A percentile compares a stretch with the other conserved stretches of the same genome.
Conservation (phyloP, 306 rosid genomes). For the Cicer yamashitae region DNA sequence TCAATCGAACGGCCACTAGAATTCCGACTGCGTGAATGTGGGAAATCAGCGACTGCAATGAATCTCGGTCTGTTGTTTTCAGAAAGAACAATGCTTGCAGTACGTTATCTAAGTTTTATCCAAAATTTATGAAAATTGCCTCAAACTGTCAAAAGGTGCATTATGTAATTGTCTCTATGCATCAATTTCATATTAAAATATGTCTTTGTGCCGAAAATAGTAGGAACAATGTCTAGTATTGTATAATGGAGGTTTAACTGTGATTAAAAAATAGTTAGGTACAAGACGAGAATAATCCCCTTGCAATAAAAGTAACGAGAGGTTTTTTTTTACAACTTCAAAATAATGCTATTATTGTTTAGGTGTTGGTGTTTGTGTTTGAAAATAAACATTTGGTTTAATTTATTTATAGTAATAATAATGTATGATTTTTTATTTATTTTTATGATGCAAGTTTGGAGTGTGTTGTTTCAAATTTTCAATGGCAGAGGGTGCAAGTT, state of each 20-base stretch:
- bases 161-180: not conserved
- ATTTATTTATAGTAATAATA: not conserved
- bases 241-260: too few species aligned
- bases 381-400: not conserved
- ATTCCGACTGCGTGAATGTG: too few species aligned
- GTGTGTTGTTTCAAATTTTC: not conserved
- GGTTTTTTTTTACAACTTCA: not conserved
- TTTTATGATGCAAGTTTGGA: not conserved
- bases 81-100: too few species aligned
- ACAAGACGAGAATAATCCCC: not conserved
- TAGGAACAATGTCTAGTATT: too few species aligned
- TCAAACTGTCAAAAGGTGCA: too few species aligned
- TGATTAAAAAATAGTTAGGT: not conserved
- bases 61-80: too few species aligned
- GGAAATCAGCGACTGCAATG: too few species aligned
- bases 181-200: too few species aligned
- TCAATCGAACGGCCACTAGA: too few species aligned
- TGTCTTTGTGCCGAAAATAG: not conserved
- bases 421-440: not conserved
- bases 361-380: not conserved
- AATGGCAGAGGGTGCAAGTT: constrained; percentile 65
- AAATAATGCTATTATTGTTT: not conserved
- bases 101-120: too few species aligned
- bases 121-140: too few species aligned
- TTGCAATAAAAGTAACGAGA: not conserved